Conservation (phyloP, 2,329 filamentous ascomycete species). For the Albophoma yamanashiensis region DNA sequence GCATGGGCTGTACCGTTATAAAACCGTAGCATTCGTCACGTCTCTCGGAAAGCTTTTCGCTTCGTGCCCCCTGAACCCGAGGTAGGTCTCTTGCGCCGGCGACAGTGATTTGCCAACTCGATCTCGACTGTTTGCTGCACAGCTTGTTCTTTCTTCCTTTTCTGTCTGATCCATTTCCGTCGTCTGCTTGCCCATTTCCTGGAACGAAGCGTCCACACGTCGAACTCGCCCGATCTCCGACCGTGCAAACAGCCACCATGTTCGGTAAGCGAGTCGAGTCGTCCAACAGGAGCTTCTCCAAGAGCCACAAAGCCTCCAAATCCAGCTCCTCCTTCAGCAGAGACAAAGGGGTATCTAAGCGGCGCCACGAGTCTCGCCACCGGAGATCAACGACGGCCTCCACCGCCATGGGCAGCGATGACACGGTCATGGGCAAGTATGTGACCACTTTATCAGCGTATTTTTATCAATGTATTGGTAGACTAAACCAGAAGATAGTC, state of each 20-base stretch:
- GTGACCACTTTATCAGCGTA: conserved; percentile 7
- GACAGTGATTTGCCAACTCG: background rate
- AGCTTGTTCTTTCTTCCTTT: background rate
- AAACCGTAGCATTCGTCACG: conserved; percentile 8
- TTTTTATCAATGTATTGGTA: background rate
- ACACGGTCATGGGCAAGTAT: conserved; percentile 33
- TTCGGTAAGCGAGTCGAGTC: conserved; percentile 34
- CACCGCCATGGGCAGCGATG: conserved; percentile 23
- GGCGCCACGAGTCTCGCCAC: conserved; percentile 37
- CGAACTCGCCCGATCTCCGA: background rate
- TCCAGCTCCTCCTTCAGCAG: conserved; percentile 45
- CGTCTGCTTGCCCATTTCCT: background rate
- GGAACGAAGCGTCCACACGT: background rate
- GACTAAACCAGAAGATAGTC: conserved; percentile 24
- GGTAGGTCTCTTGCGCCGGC: background rate
- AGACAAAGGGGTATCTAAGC: conserved; percentile 41
- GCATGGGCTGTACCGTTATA: conserved; percentile 6
- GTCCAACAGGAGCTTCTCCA: conserved; percentile 41
- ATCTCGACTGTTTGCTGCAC: background rate
- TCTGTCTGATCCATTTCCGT: background rate
- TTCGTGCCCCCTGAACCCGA: background rate
- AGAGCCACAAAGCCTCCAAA: conserved; percentile 37
- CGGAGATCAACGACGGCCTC: conserved; percentile 39
- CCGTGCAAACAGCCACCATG: conserved; percentile 22
- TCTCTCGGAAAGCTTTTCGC: conserved; percentile 7